Percentiles rank a stretch among this genome's conserved stretches.
Evolutionary conservation across 2,329 filamentous ascomycete genomes (phyloP).

Genomic region (Hirsutella thompsonii): DNA sequence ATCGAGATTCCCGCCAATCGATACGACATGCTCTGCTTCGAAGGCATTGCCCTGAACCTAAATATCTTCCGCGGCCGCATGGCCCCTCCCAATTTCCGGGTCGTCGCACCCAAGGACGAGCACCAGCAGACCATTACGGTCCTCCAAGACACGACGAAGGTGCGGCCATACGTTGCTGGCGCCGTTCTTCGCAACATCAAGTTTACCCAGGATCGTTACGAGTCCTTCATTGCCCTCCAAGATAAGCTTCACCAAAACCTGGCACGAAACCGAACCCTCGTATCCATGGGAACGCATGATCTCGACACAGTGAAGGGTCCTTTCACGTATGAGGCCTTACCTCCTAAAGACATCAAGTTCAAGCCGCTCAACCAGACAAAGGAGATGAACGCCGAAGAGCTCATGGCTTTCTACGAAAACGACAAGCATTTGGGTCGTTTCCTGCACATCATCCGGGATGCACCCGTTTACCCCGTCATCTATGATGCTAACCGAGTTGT

Average conservation of each 20-base stretch:
- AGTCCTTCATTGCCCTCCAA: constrained; percentile 94
- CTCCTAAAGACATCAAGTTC: constrained; percentile 89
- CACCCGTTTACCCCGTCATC: constrained; percentile 89
- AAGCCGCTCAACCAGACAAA: constrained; percentile 81
- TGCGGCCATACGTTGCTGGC: constrained; percentile 80
- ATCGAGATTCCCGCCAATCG: constrained; percentile 96
- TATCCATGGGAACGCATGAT: constrained; percentile 96
- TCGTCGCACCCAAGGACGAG: constrained; percentile 59
- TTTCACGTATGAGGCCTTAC: constrained; percentile 89
- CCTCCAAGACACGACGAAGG: constrained; percentile 56
- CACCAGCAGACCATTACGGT: constrained; percentile 74
- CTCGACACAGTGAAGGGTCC: constrained; percentile 86
- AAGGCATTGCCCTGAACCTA: constrained; percentile 89
- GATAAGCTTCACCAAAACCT: constrained; percentile 97
- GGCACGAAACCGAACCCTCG: constrained; percentile 80
- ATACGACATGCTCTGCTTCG: constrained; percentile 92
- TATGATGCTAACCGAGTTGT: constrained; percentile 79
- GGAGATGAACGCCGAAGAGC: constrained; percentile 72
- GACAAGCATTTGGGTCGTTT: constrained; percentile 86
- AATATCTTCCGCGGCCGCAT: constrained; percentile 82
- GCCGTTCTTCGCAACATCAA: constrained; percentile 83
- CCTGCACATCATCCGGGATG: constrained; percentile 88
- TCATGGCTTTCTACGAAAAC: constrained; percentile 93
- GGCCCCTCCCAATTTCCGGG: constrained; percentile 64
- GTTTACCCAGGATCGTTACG: constrained; percentile 83